Evolutionary conservation across 805 yeast genomes (phyloP).

Genomic region (Pichia insulana): DNA sequence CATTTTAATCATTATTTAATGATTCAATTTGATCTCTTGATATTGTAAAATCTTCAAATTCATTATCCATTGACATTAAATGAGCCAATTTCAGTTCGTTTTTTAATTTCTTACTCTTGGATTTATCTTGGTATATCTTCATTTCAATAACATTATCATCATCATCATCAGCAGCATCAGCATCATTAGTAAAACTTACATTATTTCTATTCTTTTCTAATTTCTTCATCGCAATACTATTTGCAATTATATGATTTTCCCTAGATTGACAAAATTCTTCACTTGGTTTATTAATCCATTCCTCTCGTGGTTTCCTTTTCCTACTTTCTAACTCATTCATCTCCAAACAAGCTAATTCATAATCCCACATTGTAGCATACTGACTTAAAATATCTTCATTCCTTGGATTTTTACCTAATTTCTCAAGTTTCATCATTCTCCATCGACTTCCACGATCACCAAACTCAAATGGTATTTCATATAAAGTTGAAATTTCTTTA

Average conservation of each 20-base stretch:
- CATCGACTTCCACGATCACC: constrained; percentile 32
- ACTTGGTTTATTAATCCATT: constrained; percentile 22
- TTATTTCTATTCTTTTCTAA: neutral
- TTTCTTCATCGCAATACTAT: constrained; percentile 3
- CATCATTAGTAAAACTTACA: constrained; percentile 18
- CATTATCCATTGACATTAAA: constrained; percentile 11
- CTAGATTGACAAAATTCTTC: constrained; percentile 17
- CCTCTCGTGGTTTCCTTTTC: constrained; percentile 4
- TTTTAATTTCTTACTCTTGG: constrained; percentile 1
- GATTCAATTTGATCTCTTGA: constrained; percentile 9
- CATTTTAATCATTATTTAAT: constrained; percentile 2
- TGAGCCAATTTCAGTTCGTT: constrained; percentile 13
- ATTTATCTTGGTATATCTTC: neutral
- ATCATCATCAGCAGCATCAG: constrained; percentile 27
- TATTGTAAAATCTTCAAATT: neutral
- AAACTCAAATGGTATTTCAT: constrained; percentile 23
- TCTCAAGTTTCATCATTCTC: constrained; percentile 30
- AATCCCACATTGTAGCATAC: constrained; percentile 12
- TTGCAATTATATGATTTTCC: constrained; percentile 9
- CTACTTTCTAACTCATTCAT: constrained; percentile 23
- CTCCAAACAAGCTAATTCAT: constrained; percentile 28
- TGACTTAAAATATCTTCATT: constrained; percentile 5
- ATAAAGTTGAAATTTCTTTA: neutral
- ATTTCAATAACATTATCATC: constrained; percentile 14
- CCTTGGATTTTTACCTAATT: constrained; percentile 7